phyloP scores from a whole-genome alignment of 2,329 filamentous ascomycete genomes.

The Ceratocystis eucalypticola region DNA sequence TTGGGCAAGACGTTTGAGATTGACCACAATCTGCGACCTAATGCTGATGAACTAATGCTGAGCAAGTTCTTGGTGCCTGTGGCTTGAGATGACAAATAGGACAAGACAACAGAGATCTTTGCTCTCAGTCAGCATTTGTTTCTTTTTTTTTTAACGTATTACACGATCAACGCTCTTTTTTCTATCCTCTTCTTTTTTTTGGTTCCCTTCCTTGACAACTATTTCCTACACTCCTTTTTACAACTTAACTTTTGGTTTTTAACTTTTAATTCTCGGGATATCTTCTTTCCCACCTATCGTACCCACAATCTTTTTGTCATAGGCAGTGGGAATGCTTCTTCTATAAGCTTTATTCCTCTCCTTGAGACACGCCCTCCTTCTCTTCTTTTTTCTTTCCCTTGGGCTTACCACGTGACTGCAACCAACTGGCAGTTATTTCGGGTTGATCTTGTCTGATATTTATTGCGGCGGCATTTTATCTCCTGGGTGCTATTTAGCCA shows the following conservation, averaged over 20 bases:
- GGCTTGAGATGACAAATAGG: conserved; percentile 26
- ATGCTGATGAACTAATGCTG: conserved; percentile 75
- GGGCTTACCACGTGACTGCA: neutral
- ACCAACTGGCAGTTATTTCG: too few species aligned
- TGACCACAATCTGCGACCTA: conserved; percentile 83
- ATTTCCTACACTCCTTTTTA: conserved; percentile 11
- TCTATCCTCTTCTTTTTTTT: neutral
- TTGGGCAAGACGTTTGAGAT: conserved; percentile 85
- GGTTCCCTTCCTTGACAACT: neutral
- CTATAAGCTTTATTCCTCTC: neutral
- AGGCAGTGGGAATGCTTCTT: neutral
- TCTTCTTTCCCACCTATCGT: neutral
- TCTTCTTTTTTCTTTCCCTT: neutral
- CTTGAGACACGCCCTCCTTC: neutral
- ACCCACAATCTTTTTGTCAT: neutral
- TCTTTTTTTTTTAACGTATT: neutral
- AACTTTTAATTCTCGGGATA: conserved; percentile 6
- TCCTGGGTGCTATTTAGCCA: neutral
- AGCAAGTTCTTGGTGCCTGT: conserved; percentile 68
- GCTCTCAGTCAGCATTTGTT: neutral
- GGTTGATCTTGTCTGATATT: neutral
- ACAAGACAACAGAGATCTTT: too few species aligned
- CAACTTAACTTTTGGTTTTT: conserved; percentile 9
- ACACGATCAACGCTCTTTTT: neutral
- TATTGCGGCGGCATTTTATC: neutral